Evolutionary conservation across 176 grass and related monocot genomes (phyloP).

Genomic region (Eleusine indica): DNA sequence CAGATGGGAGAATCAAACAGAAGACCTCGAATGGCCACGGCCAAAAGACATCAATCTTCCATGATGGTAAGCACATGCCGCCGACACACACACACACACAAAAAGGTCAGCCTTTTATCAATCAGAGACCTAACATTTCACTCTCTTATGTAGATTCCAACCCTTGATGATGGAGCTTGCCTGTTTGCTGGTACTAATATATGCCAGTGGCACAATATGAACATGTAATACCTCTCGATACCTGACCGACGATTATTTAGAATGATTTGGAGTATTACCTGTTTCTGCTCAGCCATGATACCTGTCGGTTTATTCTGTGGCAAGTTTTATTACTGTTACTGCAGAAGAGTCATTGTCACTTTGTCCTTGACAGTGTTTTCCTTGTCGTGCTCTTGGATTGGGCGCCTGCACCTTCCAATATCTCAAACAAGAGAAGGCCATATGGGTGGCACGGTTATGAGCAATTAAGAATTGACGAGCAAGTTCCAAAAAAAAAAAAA

Average conservation of each 20-base stretch:
- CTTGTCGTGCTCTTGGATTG: neutral
- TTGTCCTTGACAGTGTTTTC: conserved; percentile 1
- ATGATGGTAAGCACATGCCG: conserved; percentile 33
- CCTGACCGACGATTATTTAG: neutral
- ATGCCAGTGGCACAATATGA: no score
- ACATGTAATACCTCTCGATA: neutral
- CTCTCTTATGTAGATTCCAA: no score
- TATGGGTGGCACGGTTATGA: neutral
- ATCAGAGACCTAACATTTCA: conserved; percentile 6
- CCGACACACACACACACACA: neutral
- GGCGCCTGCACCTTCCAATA: no score
- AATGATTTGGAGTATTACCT: neutral
- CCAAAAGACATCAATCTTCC: conserved; percentile 6
- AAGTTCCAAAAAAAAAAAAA: no score
- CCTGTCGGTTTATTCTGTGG: neutral
- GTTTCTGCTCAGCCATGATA: no score
- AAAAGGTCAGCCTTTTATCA: neutral
- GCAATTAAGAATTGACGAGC: neutral
- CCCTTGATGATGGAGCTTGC: no score
- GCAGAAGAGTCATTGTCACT: neutral
- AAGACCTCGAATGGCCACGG: neutral
- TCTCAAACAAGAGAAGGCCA: no score
- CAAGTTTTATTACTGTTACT: neutral
- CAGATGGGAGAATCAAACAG: conserved; percentile 21
- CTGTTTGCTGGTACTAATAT: no score